These are phyloP conservation scores for Sarocladium strictum DNA, from an alignment of 2,329 filamentous ascomycete species.

Conservation along the genomic window DNA sequence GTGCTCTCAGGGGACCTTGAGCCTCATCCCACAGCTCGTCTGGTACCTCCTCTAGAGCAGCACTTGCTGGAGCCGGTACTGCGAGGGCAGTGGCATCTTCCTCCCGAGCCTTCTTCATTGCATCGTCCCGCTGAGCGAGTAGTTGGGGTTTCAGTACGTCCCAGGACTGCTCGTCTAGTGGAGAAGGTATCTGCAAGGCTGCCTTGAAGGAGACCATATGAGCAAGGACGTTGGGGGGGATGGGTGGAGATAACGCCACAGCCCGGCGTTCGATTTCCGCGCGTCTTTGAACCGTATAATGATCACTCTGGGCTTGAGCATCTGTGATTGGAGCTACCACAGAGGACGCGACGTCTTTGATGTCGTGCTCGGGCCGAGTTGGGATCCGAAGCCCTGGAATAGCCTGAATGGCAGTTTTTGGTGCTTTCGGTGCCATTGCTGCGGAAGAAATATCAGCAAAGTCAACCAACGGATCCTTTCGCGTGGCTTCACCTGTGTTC, in stretches of 20 bases:
- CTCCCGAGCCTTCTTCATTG: constrained; percentile 39
- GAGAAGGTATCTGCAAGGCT: constrained; percentile 62
- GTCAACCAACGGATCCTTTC: neutral
- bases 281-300: neutral
- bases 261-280: constrained; percentile 67
- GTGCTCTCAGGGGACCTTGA: constrained; percentile 61
- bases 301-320: neutral
- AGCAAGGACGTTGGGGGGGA: constrained; percentile 54
- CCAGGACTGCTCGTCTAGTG: constrained; percentile 66
- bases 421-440: neutral
- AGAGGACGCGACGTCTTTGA: too few relatives aligned
- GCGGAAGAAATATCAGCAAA: neutral
- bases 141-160: constrained; percentile 61
- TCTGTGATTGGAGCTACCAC: neutral
- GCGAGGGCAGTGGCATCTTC: neutral
- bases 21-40: constrained; percentile 67
- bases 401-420: neutral
- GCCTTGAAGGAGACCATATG: constrained; percentile 71
- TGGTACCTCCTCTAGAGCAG: constrained; percentile 42
- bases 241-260: constrained; percentile 57
- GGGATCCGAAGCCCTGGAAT: constrained; percentile 1
- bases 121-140: constrained; percentile 57
- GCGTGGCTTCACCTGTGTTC: neutral
- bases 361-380: neutral
- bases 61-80: constrained; percentile 10